Percentiles rank a stretch among this genome's conserved stretches.
These are phyloP conservation scores for Somion occarium DNA, from an alignment of 1,284 basidiomycete genomes.

Conservation along the genomic window DNA sequence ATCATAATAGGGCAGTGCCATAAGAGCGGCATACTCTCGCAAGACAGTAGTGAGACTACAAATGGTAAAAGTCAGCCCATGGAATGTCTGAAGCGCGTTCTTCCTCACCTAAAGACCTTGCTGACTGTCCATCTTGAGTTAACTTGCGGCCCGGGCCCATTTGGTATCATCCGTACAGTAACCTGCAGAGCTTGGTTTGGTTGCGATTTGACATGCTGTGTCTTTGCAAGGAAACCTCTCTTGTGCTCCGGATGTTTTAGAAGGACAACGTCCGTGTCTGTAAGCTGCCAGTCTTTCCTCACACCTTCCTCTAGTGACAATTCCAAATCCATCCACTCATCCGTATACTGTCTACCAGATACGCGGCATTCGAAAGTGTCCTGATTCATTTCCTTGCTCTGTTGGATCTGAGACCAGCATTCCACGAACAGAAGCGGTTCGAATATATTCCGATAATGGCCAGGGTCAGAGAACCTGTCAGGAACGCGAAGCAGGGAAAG, in stretches of 20 bases:
- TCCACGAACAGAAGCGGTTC: conserved; percentile 89
- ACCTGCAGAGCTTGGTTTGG: conserved; percentile 44
- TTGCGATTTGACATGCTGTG: conserved; percentile 58
- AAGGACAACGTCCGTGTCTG: conserved; percentile 78
- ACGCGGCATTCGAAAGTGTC: conserved; percentile 57
- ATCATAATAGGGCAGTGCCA: conserved; percentile 82
- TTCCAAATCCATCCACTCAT: conserved; percentile 75
- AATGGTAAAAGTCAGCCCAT: conserved; percentile 1
- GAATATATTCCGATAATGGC: conserved; percentile 74
- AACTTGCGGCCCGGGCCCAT: conserved; percentile 57
- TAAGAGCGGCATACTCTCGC: conserved; percentile 88
- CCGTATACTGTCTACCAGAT: conserved; percentile 56
- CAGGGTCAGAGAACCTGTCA: conserved; percentile 58
- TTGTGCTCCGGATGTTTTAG: conserved; percentile 51
- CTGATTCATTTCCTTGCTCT: conserved; percentile 66
- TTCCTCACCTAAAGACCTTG: conserved; percentile 89
- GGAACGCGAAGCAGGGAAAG: conserved; percentile 47
- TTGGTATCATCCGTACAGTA: conserved; percentile 44
- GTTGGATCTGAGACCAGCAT: conserved; percentile 85
- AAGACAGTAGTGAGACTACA: conserved; percentile 84
- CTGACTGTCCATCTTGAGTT: conserved; percentile 71
- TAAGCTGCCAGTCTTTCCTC: conserved; percentile 67
- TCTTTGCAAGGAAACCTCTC: conserved; percentile 70
- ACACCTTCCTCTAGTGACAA: conserved; percentile 52
- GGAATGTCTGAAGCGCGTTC: too few species aligned